Conservation (phyloP, 164 flowering plant genomes). For the Nelumbo lutea region DNA sequence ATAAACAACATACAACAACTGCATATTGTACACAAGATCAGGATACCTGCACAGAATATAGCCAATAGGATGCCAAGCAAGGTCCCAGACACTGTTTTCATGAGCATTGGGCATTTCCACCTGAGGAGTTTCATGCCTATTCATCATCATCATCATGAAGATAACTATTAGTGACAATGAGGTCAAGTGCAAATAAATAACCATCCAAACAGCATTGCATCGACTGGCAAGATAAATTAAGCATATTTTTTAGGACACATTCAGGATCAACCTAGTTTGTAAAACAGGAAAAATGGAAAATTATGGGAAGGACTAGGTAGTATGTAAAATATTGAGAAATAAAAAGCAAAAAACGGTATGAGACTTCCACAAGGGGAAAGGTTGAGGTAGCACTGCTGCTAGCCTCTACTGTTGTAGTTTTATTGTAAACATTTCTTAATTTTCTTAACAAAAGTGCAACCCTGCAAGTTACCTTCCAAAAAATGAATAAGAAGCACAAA, state of each 20-base stretch:
- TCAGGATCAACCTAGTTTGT: neutral
- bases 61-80: slow-evolving; percentile 99
- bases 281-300: neutral
- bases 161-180: too few relatives aligned
- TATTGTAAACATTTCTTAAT: too few relatives aligned
- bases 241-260: neutral
- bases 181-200: neutral
- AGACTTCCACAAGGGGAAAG: too few relatives aligned
- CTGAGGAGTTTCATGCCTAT: slow-evolving; percentile 96
- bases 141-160: neutral
- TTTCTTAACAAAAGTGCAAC: too few relatives aligned
- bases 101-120: slow-evolving; percentile 81
- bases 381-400: too few relatives aligned
- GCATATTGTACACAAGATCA: neutral
- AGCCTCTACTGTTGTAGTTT: too few relatives aligned
- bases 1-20: neutral
- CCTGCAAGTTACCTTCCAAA: too few relatives aligned
- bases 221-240: neutral
- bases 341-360: too few relatives aligned
- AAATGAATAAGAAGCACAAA: too few relatives aligned
- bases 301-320: too few relatives aligned
- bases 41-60: slow-evolving; percentile 89
- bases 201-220: neutral
- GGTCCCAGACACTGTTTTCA: slow-evolving; percentile 97
- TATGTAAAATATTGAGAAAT: too few relatives aligned